Evolutionary conservation across 2,329 filamentous ascomycete species (phyloP), one percentile per base, ranked within the genome.

Genomic region (Juglanconis oblonga): DNA sequence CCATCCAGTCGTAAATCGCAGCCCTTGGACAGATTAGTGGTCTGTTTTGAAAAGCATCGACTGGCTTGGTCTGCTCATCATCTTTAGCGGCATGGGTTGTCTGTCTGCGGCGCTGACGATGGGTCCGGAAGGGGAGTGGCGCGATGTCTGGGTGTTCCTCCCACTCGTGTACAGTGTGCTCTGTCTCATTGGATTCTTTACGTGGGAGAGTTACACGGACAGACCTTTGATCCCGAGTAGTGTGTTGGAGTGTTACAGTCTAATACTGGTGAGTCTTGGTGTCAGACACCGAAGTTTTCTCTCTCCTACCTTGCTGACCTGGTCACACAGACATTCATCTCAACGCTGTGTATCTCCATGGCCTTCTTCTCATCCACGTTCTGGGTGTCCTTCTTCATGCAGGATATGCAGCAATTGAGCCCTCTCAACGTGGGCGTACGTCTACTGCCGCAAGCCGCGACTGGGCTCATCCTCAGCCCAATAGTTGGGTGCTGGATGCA

Each of bases 311-410:
- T 14, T 32, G 29, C 47, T 57, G 9, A 57, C 29, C 13, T 17
- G 8, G 5, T 2, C 9, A 35, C 32, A 8, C 35, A 72, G 70
- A 55, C 71, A 8, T 64, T 70, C 35, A 49, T 71, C 13, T 67
- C 67, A 58, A 69, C 69, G 3, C 52, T 72, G n/a, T 65, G 65
- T 44, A 67, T 68, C 10, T 67, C 70, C 8, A 70, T 72, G 68
- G 67, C 70, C 45, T 74, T 69, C 59, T 73, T 69, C 52, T 70
- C 71, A 1, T 67, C 71, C 14, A 57, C 72, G 1, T 73, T 72
- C 61, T 73, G 72, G 71, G 64, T 73, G 11, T 69, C 69, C 2
- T 67, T 72, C 66, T 74, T 72, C 64, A 67, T 73, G 67, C 70
- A 73, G 57, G 64, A 71, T 33, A 49, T 72, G 3, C 67, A 71